These are phyloP conservation scores for Casuarina equisetifolia DNA, from an alignment of 306 rosid species.

Conservation along the genomic window DNA sequence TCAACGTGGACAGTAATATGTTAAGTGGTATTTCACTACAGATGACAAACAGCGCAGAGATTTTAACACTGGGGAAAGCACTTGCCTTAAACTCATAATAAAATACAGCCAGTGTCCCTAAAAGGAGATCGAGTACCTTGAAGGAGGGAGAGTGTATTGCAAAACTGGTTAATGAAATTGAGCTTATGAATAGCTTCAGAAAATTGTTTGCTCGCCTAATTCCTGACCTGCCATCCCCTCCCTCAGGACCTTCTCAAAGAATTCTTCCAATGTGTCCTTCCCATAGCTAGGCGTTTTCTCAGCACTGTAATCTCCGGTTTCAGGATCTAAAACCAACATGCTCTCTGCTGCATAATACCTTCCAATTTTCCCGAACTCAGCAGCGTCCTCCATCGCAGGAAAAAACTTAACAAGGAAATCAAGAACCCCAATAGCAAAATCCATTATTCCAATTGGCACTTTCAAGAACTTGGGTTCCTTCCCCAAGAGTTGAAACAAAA, in stretches of 20 bases:
- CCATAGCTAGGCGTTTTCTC: conserved; percentile 96
- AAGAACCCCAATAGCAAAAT: conserved; percentile 75
- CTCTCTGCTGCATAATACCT: conserved; percentile 98
- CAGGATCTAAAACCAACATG: conserved; percentile 84
- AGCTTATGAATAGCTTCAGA: conserved; percentile 31
- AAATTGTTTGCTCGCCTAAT: conserved; percentile 81
- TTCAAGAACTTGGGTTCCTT: conserved; percentile 84
- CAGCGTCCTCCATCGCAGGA: conserved; percentile 88
- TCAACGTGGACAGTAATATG: neutral
- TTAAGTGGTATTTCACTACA: neutral
- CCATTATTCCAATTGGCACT: conserved; percentile 94
- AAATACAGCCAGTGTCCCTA: conserved; percentile 25
- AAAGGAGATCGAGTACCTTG: conserved; percentile 21
- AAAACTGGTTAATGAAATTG: conserved; percentile 44
- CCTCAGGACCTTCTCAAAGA: conserved; percentile 72
- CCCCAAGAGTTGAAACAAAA: conserved; percentile 72
- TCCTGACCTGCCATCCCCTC: conserved; percentile 99
- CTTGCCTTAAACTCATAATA: conserved; percentile 33
- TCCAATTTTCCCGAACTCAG: conserved; percentile 92
- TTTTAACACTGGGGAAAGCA: conserved; percentile 26
- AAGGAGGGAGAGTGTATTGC: conserved; percentile 25
- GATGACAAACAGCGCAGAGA: conserved; percentile 10
- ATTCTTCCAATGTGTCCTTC: conserved; percentile 83
- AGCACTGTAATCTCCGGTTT: conserved; percentile 81
- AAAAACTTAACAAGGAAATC: conserved; percentile 73